Evolutionary conservation across 2,329 filamentous ascomycete genomes (phyloP), one percentile per base, ranked within the genome.

Genomic region (Colletotrichum musicola): DNA sequence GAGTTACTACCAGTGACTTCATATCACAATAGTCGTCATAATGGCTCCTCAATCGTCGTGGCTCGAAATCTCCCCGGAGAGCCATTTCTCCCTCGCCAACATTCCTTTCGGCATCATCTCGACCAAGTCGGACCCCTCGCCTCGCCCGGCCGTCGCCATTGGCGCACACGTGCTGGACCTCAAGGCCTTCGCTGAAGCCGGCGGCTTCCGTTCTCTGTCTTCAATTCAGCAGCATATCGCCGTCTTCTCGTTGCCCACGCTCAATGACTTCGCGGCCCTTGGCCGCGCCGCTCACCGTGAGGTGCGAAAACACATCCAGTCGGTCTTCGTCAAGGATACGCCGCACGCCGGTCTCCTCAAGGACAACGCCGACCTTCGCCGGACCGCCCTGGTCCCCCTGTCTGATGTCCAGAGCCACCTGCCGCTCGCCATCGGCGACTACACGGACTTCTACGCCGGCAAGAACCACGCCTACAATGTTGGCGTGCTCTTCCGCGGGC

Each of bases 101-200:
- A 91, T 96, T 62, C 93, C 93, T 1, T 95, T 95, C 75, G 93
- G 93, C 74, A 90, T 96, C 81, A 93, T 96, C 76, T 91, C 89
- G 35, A 91, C 91, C 1, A 71, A 84, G 3, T 78, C 83, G 6
- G 84, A 88, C 67, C 74, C 83, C 12, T 83, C 83, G 27, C 91
- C 85, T 1, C 89, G 90, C 30, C 86, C 89, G 10, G 93, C 92
- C 14, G 81, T 93, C 68, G 92, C 92, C 10, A 92, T 96, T 73
- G 93, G 93, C 56, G 86, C 90, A 38, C 82, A 92, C 78, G 92
- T 89, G 0, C 81, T 96, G 51, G 92, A 95, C 73, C 83, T 96
- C 13, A 84, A 86, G 55, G 83, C 82, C 0, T 93, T 94, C 71
- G 83, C 90, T 0, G 65, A 69, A 1, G 72, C 72, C 0, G 75